Evolutionary conservation across 1,284 basidiomycete genomes (phyloP).

Genomic region (Xerocomus nothofagi): DNA sequence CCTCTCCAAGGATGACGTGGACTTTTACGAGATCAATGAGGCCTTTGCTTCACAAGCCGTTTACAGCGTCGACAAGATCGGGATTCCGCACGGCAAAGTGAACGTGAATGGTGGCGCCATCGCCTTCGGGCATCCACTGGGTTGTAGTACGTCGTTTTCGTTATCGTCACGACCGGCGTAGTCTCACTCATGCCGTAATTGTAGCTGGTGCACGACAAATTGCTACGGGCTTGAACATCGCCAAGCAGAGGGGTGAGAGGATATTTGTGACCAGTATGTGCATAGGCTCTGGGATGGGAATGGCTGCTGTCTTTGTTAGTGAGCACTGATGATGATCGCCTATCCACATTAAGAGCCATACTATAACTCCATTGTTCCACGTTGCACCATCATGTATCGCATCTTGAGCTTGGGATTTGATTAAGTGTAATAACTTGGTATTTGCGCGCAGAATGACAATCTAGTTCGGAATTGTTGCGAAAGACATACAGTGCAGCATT

Average conservation of each 20-base stretch:
- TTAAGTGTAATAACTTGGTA: background rate
- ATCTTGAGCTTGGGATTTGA: background rate
- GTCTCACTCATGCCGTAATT: conserved; percentile 11
- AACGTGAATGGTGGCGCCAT: conserved; percentile 90
- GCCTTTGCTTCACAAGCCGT: conserved; percentile 89
- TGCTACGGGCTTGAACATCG: conserved; percentile 81
- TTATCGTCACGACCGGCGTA: background rate
- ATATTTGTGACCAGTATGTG: conserved; percentile 95
- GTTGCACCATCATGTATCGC: background rate
- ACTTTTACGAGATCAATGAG: conserved; percentile 96
- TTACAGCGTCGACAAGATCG: conserved; percentile 75
- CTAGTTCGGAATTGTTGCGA: background rate
- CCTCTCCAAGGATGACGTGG: conserved; percentile 74
- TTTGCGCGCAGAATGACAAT: background rate
- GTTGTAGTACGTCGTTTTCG: conserved; percentile 61
- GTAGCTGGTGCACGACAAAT: conserved; percentile 86
- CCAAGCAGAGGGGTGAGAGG: conserved; percentile 73
- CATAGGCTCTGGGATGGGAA: conserved; percentile 91
- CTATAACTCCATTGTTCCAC: background rate
- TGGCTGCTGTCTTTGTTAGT: conserved; percentile 80
- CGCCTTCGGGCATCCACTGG: conserved; percentile 84
- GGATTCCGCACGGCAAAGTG: conserved; percentile 78
- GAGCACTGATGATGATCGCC: conserved; percentile 62
- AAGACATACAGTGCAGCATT: background rate
- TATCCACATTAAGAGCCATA: background rate